Base-by-base conservation (phyloP, 768 basidiomycete genomes). In the Pseudohyphozyma bogoriensis region DNA sequence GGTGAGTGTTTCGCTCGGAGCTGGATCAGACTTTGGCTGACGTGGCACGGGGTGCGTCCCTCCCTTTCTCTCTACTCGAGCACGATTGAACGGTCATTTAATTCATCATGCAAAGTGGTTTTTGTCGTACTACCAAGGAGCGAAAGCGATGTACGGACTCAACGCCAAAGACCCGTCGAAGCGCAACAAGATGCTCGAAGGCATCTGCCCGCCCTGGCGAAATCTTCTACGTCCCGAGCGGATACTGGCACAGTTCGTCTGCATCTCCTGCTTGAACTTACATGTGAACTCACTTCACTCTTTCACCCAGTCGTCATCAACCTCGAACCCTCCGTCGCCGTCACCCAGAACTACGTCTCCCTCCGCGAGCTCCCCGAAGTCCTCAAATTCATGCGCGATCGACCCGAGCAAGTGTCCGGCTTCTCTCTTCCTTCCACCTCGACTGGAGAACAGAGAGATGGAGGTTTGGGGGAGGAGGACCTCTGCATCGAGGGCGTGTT, bases 311-410 rank as follows among this genome's bases (percentile, higher is more conserved):
- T 64, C 59, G 71, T 72, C 32, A 54, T 72, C 29, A 72, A 72
- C 55, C 65, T 72, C 42, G 62, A 68, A 9, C 58, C 64, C 22
- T 63, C 68, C 16, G 54, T 71, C 40, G 71, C 71, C 16, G 69
- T 72, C 26, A 72, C 71, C 13, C 71, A 72, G 51, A 72, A 72
- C 63, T 72, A 66, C 42, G 70, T 72, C 16, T 70, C 70, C 8
- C 47, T 36, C 20, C 40, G 49, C 44, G 70, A 71, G 56, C 59
- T 72, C 15, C 56, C 57, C n/a, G 54, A 42, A 36, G 69, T 71
- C 44, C 62, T 72, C 9, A 51, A 47, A 39, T 72, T 72, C 56
- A 66, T 72, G 59, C 42, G 29, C 47, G 51, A 39, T 28, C 54
- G 44, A 4, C 60, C 35, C 50, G 67, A 67, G 26, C 71, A 72